Evolutionary conservation across 1,284 basidiomycete genomes (phyloP).

Genomic region (Bjerkandera adusta): DNA sequence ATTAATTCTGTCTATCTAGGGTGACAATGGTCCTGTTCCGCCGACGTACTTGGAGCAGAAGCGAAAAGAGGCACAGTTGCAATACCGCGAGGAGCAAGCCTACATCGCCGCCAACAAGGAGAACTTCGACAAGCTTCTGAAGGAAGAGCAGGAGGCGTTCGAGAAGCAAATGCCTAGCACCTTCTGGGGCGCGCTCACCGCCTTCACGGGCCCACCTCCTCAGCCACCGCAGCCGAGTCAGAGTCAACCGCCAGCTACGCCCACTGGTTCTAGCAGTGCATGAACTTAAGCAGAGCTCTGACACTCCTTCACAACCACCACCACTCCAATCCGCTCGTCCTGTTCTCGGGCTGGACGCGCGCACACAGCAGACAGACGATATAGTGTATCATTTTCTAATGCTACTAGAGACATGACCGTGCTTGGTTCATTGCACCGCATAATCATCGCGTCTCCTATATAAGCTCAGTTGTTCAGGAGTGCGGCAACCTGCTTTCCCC

Average conservation of each 20-base stretch:
- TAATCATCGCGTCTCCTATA: constrained; percentile 10
- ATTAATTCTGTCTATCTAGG: constrained; percentile 18
- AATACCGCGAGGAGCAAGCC: constrained; percentile 86
- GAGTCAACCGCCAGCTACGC: background rate
- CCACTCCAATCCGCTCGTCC: background rate
- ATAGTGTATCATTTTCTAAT: constrained; percentile 2
- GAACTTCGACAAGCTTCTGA: constrained; percentile 75
- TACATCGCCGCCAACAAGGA: constrained; percentile 84
- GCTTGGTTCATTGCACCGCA: background rate
- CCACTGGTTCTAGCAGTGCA: constrained; percentile 3
- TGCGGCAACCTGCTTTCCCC: constrained; percentile 21
- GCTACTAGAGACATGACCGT: background rate
- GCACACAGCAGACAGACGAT: background rate
- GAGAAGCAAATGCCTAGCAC: constrained; percentile 54
- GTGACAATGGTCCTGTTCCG: constrained; percentile 45
- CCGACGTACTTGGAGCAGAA: constrained; percentile 90
- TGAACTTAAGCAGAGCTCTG: background rate
- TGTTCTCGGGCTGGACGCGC: background rate
- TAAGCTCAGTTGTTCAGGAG: constrained; percentile 21
- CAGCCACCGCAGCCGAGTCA: background rate
- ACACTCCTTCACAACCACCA: background rate
- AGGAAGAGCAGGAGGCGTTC: constrained; percentile 83
- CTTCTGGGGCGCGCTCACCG: constrained; percentile 26
- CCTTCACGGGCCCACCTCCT: constrained; percentile 20
- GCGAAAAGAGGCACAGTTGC: constrained; percentile 81